Evolutionary conservation across 805 yeast species (phyloP).

Genomic region (Yarrowia yakushimensis): DNA sequence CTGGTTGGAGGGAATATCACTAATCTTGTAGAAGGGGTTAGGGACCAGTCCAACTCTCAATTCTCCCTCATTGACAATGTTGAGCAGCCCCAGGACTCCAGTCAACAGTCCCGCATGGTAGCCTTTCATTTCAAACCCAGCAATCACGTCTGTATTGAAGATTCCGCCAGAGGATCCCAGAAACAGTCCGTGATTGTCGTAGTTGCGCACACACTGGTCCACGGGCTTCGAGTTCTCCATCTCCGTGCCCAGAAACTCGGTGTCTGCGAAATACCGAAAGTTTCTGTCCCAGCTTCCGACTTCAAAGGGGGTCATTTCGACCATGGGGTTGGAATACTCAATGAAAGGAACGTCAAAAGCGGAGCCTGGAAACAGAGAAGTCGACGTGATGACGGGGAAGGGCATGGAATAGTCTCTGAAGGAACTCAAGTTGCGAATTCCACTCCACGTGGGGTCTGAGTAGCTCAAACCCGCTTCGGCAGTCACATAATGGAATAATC

Average conservation of each 20-base stretch:
- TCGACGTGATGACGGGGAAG: background rate
- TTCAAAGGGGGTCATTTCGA: slow-evolving; percentile 49
- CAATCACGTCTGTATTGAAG: background rate
- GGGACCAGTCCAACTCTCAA: background rate
- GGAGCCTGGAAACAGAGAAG: slow-evolving; percentile 38
- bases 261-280: slow-evolving; percentile 57
- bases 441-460: slow-evolving; percentile 56
- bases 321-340: slow-evolving; percentile 54
- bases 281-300: slow-evolving; percentile 81
- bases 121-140: background rate
- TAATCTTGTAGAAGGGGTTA: background rate
- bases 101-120: background rate
- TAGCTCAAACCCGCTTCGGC: slow-evolving; percentile 57
- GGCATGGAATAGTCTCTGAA: background rate
- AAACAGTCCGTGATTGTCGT: background rate
- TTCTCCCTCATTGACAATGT: background rate
- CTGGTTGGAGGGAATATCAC: background rate
- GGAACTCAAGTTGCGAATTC: slow-evolving; percentile 42
- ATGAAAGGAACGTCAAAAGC: slow-evolving; percentile 53
- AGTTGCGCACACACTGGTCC: background rate
- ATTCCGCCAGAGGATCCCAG: background rate
- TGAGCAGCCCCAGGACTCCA: background rate
- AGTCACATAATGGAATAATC: background rate
- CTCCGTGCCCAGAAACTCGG: slow-evolving; percentile 40
- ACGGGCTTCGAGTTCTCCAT: background rate